Evolutionary conservation across 768 basidiomycete species (phyloP).

Genomic region (Lactifluus piperatus): DNA sequence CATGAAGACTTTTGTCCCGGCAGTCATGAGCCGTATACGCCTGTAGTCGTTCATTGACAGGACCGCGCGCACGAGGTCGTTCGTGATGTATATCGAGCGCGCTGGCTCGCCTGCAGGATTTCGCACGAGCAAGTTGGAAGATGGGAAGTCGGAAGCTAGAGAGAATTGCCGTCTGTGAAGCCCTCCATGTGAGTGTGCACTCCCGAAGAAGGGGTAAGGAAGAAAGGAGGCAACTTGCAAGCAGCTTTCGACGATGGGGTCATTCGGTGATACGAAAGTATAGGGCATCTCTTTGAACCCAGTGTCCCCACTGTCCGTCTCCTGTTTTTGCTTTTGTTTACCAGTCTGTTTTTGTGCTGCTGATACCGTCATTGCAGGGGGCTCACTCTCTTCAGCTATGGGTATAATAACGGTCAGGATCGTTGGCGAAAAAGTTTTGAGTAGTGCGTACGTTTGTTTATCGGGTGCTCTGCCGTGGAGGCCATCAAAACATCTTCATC

Average conservation of each 20-base stretch:
- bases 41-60: constrained; percentile 75
- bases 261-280: constrained; percentile 63
- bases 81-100: constrained; percentile 83
- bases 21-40: constrained; percentile 77
- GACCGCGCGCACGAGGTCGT: constrained; percentile 74
- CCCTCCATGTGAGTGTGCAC: neutral
- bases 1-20: constrained; percentile 90
- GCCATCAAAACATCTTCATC: constrained; percentile 22
- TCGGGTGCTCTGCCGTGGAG: neutral
- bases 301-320: constrained; percentile 22
- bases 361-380: constrained; percentile 1
- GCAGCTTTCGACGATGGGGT: constrained; percentile 63
- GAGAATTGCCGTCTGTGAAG: constrained; percentile 59
- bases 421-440: neutral
- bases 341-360: constrained; percentile 17
- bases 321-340: constrained; percentile 20
- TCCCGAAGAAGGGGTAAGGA: neutral
- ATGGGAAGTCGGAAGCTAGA: constrained; percentile 63
- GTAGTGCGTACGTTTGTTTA: neutral
- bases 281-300: constrained; percentile 80
- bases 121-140: constrained; percentile 72
- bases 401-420: neutral
- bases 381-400: neutral
- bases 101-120: constrained; percentile 66
- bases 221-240: constrained; percentile 43